Evolutionary conservation across 169 alveolate species (phyloP), one percentile per base, ranked within the genome.

Genomic region (Plasmodium vinckei): DNA sequence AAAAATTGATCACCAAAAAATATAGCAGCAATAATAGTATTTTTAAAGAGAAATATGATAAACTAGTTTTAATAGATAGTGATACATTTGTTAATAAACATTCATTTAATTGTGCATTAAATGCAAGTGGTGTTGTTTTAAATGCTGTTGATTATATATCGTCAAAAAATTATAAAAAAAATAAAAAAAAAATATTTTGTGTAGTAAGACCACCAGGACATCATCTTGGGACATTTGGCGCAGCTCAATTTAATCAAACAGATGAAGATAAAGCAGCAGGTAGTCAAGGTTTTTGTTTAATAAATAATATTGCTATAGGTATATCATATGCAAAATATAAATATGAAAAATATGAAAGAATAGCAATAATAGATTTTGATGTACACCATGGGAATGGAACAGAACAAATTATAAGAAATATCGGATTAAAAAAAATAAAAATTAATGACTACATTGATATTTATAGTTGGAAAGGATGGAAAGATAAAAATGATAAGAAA

Each of bases 361-460:
- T 99, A 1, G 99, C 99, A 1, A 98, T 99, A 57, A 94, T 99
- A 51, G 99, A 99, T 89, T 98, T 99, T 93, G 99, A 99, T 70
- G 98, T 98, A 9, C 99, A 99, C 92, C 99, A 99, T 92, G 99
- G 99, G 13, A 99, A 99, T 92, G 99, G 99, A n/a, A 99, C 99
- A 3, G 99, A 99, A 72, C 99, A 97, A 71, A 96, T 98, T 12
- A 96, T 98, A 0, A 94, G 95, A 47, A 95, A 95, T 60, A 87
- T 95, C 25, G 97, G 97, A 44, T 92, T 92, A 67, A 94, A 92
- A 33, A 87, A 84, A 65, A 89, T 94, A 5, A 86, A 70, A 86
- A 39, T 91, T 17, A 65, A 90, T 63, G 91, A 65, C 23, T 87
- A 87, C 56, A 73, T 73, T 47, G 88, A 87, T 71, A 73, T 73